Base-by-base conservation (phyloP, 495 filamentous ascomycete genomes). In the Lasiosphaeria miniovina region DNA sequence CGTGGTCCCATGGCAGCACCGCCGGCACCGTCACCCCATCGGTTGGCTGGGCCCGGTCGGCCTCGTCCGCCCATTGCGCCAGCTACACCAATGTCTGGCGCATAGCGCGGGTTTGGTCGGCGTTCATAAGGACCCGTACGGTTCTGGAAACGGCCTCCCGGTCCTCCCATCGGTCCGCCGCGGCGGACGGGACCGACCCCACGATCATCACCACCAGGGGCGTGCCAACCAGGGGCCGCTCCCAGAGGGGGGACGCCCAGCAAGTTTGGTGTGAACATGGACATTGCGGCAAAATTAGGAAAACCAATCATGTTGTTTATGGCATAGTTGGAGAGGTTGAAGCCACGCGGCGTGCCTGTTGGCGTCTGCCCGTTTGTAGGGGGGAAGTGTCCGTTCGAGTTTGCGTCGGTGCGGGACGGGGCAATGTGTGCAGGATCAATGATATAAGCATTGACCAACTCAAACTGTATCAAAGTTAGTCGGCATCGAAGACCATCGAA, bases 371-470 rank as follows among this genome's bases (percentile, higher is more conserved):
- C 86, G 65, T 86, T 84, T n/a, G 75, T 70, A 36, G 88, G 81
- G 0, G 92, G 91, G 78, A 96, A 96, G 73, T 98, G 94, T 2
- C 93, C 93, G 64, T 98, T 98, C 74, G 89, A 93, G 68, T 96
- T 97, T n/a, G 94, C 88, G 72, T 99, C 96, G 17, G 91, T 93
- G 24, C 91, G 85, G 1, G 92, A 90, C 11, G 95, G 90, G 50
- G 92, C 88, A 69, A 97, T 92, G 68, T 96, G 92, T 15, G 93
- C 84, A 24, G 94, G 94, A 66, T 99, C 94, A 9, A 96, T 73
- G 10, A 96, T 91, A 70, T 98, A 99, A 17, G 87, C 84, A 68
- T 98, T 99, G 65, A 99, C 87, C 17, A 98, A 84, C 14, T 84
- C 79, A 61, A 96, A 84, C 91, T 96, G 61, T 34, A 43, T 34